Conservation (phyloP, 2,329 filamentous ascomycete genomes). For the Neofusicoccum laricinum region DNA sequence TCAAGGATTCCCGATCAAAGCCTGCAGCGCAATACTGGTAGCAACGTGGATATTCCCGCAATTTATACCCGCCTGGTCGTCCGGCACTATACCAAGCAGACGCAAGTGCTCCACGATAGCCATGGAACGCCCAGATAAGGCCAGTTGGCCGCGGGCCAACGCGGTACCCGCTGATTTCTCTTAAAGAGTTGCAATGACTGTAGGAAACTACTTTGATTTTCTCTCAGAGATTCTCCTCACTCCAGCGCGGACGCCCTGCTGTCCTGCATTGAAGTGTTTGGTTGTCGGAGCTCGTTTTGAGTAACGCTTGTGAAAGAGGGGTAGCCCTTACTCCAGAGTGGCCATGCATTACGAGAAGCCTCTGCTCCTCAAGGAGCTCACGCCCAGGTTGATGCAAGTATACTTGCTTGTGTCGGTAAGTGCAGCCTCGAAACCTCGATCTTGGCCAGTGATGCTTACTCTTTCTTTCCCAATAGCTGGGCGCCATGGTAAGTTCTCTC, state of each 20-base stretch:
- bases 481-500: not conserved
- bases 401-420: conserved; percentile 7
- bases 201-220: not conserved
- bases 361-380: not conserved
- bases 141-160: not conserved
- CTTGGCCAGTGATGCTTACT: not conserved
- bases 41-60: not conserved
- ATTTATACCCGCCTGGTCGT: not conserved
- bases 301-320: not conserved
- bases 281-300: not conserved
- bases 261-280: not conserved
- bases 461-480: not conserved
- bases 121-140: not conserved
- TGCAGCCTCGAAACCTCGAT: not conserved
- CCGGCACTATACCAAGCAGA: not conserved
- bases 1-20: not conserved
- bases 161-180: not conserved
- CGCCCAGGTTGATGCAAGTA: conserved; percentile 1
- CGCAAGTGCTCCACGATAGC: not conserved
- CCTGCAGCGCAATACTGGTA: not conserved
- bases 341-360: not conserved
- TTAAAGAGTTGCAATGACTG: not conserved
- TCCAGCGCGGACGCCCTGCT: no score
- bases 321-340: not conserved
- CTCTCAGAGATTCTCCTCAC: not conserved